Base-by-base conservation (phyloP, 495 filamentous ascomycete species). In the Podospora appendiculata region DNA sequence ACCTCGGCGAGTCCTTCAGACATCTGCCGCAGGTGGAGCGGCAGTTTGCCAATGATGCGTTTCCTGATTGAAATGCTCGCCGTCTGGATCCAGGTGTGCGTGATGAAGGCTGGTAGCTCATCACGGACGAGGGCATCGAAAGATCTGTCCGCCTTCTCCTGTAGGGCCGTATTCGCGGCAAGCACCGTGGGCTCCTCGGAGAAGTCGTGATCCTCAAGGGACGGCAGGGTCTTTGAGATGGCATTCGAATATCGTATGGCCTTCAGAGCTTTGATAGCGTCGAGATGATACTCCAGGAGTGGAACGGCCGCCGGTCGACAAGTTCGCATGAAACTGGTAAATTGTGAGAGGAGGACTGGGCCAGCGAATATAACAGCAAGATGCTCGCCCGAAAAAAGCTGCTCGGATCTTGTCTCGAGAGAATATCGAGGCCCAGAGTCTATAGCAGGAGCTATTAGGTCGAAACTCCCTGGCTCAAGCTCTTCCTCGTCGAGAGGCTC, bases 1-100 rank as follows among this genome's bases (percentile, higher is more conserved):
- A 86, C 84, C 59, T 90, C 86, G 0, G 83, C 85, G 44, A 90
- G 57, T 4, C 86, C 86, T 60, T 89, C 85, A 3, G 83, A 83
- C 10, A 84, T 71, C 57, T 73, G 79, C 49, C 66, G 71, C 36
- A 79, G 73, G 70, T 78, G 62, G 4, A 69, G 58, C 18, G 79
- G 72, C 32, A 82, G 61, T 2, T 75, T 80, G 32, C 79, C 79
- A 1, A 77, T 77, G 45, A 86, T 79, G 40, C 79, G 64, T 36
- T 70, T 73, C 45, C 75, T 75, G 19, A 87, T 79, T 32, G 78
- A 81, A 9, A 74, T 45, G 54, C 72, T 79, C 32, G 84, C 80
- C 10, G 72, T 75, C 51, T 79, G 74, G 42, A 77, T 74, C 65
- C 79, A 86, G 3, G 69, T 70, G 50, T 83, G 75, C 6, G 83